phyloP scores from a whole-genome alignment of 2,329 filamentous ascomycete species.

The Fusarium succisae region DNA sequence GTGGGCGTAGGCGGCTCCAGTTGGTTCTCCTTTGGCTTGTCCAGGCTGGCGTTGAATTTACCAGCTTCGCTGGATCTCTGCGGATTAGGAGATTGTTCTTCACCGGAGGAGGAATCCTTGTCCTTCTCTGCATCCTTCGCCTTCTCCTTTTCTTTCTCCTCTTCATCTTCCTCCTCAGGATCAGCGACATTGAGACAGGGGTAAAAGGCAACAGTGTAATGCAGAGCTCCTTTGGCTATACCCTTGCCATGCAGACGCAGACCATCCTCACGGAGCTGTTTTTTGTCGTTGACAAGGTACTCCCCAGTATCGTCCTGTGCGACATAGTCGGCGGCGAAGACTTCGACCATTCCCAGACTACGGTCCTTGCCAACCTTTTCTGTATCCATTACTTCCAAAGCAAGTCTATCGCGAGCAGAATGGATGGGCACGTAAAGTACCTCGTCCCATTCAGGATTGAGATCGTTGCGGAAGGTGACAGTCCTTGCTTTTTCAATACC shows the following conservation, averaged over 20 bases:
- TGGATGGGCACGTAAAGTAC: constrained; percentile 94
- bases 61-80: constrained; percentile 49
- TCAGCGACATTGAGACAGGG: constrained; percentile 88
- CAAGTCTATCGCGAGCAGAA: constrained; percentile 81
- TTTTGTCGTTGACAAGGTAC: constrained; percentile 81
- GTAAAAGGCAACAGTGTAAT: constrained; percentile 89
- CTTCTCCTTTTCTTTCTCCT: constrained; percentile 60
- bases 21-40: constrained; percentile 41
- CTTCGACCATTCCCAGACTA: constrained; percentile 81
- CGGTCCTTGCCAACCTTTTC: constrained; percentile 93
- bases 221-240: constrained; percentile 79
- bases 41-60: constrained; percentile 54
- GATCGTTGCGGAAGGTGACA: constrained; percentile 94
- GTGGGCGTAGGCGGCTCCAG: constrained; percentile 46
- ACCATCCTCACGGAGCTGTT: constrained; percentile 71
- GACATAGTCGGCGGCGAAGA: constrained; percentile 82
- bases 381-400: constrained; percentile 95
- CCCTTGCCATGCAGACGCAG: constrained; percentile 79
- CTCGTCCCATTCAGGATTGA: constrained; percentile 96
- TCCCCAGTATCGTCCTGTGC: constrained; percentile 81
- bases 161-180: constrained; percentile 87
- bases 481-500: constrained; percentile 91
- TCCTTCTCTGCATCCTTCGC: constrained; percentile 38
- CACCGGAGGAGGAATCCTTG: constrained; percentile 26
- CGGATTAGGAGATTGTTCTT: constrained; percentile 17